phyloP scores from a whole-genome alignment of 208 protist genomes.

The Trypanosomatidae sp. region DNA sequence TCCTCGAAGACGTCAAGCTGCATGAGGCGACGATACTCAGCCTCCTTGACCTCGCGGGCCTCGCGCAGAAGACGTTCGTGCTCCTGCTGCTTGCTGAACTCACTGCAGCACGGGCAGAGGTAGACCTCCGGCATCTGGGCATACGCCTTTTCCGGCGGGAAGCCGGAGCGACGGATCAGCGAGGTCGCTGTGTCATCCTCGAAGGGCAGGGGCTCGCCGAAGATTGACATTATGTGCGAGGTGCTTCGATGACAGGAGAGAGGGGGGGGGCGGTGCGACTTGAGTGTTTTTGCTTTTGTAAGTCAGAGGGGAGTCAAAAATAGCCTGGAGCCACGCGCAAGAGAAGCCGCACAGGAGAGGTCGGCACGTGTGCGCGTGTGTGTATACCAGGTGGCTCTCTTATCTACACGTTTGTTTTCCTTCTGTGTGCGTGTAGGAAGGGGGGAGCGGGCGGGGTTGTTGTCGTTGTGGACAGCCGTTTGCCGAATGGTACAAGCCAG shows the following conservation, averaged over 20 bases:
- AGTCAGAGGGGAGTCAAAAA: not conserved
- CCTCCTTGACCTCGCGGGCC: slow-evolving; percentile 66
- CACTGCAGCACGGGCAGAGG: slow-evolving; percentile 81
- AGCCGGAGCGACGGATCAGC: slow-evolving; percentile 83
- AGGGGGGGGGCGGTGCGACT: not conserved
- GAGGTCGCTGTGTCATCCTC: slow-evolving; percentile 90
- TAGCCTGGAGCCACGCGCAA: not conserved
- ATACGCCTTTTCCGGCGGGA: slow-evolving; percentile 72
- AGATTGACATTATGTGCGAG: slow-evolving; percentile 65
- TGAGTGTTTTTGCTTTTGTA: not conserved
- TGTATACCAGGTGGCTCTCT: slow-evolving; percentile 4
- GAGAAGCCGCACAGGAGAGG: not conserved
- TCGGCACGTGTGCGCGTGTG: not conserved
- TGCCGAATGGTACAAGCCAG: not conserved
- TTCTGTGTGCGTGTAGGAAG: too few species aligned
- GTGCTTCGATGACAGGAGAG: not conserved
- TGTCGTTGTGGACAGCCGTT: not conserved
- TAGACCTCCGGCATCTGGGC: slow-evolving; percentile 87
- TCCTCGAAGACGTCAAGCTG: slow-evolving; percentile 92
- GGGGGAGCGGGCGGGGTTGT: not conserved
- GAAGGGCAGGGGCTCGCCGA: slow-evolving; percentile 77
- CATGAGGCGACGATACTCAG: slow-evolving; percentile 60
- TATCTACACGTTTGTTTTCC: slow-evolving; percentile 13
- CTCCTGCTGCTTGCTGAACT: slow-evolving; percentile 60
- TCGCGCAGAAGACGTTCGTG: slow-evolving; percentile 61